These are phyloP conservation scores for Porogramme epimiltina DNA, from an alignment of 1,284 basidiomycete genomes.

Conservation along the genomic window DNA sequence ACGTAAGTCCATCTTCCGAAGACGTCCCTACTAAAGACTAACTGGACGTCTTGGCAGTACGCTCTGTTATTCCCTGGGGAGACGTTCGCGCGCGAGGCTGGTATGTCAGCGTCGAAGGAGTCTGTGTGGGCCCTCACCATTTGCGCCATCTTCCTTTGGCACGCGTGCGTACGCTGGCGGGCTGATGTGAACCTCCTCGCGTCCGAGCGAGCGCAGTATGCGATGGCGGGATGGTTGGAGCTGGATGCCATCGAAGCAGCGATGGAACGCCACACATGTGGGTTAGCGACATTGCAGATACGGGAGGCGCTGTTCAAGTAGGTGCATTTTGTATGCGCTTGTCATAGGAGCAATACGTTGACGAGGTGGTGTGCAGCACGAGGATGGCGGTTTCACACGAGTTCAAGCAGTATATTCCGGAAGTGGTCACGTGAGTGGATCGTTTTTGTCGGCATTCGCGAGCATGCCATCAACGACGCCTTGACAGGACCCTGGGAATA, in stretches of 20 bases:
- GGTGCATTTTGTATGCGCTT: constrained; percentile 27
- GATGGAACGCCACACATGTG: constrained; percentile 65
- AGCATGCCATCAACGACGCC: too few species aligned
- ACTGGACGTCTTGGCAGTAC: constrained; percentile 43
- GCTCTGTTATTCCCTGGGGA: constrained; percentile 73
- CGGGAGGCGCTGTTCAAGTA: constrained; percentile 78
- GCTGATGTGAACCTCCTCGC: constrained; percentile 36
- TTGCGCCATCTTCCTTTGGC: constrained; percentile 68
- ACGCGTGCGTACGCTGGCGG: constrained; percentile 63
- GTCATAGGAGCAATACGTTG: constrained; percentile 23
- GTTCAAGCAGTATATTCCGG: constrained; percentile 64
- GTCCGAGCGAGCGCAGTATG: constrained; percentile 59
- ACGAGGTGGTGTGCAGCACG: constrained; percentile 62
- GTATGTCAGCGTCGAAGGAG: constrained; percentile 35
- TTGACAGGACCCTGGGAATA: too few species aligned
- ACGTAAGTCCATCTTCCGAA: too few species aligned
- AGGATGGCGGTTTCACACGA: constrained; percentile 72
- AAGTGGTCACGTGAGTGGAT: constrained; percentile 60
- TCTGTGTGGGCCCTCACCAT: constrained; percentile 73
- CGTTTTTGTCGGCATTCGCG: too few species aligned
- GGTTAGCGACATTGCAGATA: constrained; percentile 65
- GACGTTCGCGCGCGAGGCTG: constrained; percentile 35
- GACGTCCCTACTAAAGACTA: neutral
- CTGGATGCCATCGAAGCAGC: constrained; percentile 67
- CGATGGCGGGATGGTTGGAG: constrained; percentile 68